phyloP scores from a whole-genome alignment of 2,329 filamentous ascomycete genomes.

The Myrmaecium sp. region DNA sequence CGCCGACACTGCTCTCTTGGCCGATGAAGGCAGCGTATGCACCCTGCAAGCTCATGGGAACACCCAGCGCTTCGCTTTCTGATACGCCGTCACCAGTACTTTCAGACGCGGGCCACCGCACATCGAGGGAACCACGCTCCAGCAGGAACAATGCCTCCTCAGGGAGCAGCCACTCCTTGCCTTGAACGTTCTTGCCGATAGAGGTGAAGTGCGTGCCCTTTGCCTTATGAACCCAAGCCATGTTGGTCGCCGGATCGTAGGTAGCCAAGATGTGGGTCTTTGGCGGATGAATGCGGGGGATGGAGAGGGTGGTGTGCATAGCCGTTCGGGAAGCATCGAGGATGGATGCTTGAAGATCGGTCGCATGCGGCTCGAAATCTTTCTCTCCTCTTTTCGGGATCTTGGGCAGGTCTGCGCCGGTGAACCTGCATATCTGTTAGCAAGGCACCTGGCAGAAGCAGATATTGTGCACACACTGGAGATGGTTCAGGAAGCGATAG shows the following conservation, averaged over 20 bases:
- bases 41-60: conserved; percentile 83
- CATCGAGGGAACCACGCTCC: conserved; percentile 72
- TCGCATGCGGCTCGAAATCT: conserved; percentile 90
- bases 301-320: conserved; percentile 74
- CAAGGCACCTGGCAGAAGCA: not conserved
- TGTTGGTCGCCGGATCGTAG: conserved; percentile 50
- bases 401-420: conserved; percentile 25
- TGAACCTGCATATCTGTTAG: conserved; percentile 7
- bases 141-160: conserved; percentile 85
- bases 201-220: conserved; percentile 56
- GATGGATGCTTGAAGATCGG: conserved; percentile 57
- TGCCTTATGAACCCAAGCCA: conserved; percentile 49
- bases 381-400: conserved; percentile 87
- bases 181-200: conserved; percentile 43
- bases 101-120: conserved; percentile 54
- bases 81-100: too few species aligned
- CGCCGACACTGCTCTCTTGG: conserved; percentile 35
- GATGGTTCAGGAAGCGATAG: conserved; percentile 53
- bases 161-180: conserved; percentile 63
- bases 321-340: conserved; percentile 69
- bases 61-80: conserved; percentile 27
- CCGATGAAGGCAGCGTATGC: conserved; percentile 77
- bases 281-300: conserved; percentile 56
- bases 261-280: conserved; percentile 51
- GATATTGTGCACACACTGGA: conserved; percentile 28